Evolutionary conservation across 768 basidiomycete genomes (phyloP), one percentile per base, ranked within the genome.

Genomic region (Serendipita sp.): DNA sequence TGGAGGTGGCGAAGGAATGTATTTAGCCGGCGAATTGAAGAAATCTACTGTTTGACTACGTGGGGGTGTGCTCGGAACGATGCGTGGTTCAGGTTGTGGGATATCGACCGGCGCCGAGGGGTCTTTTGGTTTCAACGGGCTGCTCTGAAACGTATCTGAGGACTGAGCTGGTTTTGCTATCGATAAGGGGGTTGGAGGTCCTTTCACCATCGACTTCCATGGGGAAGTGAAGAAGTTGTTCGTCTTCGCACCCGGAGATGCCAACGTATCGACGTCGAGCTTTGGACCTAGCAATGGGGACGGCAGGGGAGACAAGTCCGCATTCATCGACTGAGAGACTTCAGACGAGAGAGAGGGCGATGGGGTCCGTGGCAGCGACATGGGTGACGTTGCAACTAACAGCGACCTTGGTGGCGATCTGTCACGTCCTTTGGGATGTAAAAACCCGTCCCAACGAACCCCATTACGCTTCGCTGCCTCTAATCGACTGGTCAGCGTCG

Each of bases 191-290:
- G 53, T 24, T n/a, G 30, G 24, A 24, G 53, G 53, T 9, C 17
- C 31, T 26, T 22, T n/a, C 5, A 58, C 33, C 24, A 58, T 22
- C 53, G 53, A 58, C 26, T 58, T 58, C 53, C 53, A 67, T 41
- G 66, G 65, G 5, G 60, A 58, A 30, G 41, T 60, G 66, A 67
- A 67, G 63, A 79, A 78, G 9, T 78, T 76, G 67, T 76, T 71
- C 9, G 79, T 81, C 71, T 79, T 80, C n/a, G 61, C 63, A 17
- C 61, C 61, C 43, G 74, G 64, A 13, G 68, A 63, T 3, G 68
- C 61, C 51, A 69, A 66, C 16, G 68, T 63, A 16, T 58, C 53
- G 24, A 58, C 11, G 13, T 58, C 53, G 53, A 58, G 53, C 26
- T n/a, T 22, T n/a, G 62, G 42, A 16, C 41, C 30, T 42, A 31